Conservation (phyloP, 305 asterid species). For the Solanum hybrid region DNA sequence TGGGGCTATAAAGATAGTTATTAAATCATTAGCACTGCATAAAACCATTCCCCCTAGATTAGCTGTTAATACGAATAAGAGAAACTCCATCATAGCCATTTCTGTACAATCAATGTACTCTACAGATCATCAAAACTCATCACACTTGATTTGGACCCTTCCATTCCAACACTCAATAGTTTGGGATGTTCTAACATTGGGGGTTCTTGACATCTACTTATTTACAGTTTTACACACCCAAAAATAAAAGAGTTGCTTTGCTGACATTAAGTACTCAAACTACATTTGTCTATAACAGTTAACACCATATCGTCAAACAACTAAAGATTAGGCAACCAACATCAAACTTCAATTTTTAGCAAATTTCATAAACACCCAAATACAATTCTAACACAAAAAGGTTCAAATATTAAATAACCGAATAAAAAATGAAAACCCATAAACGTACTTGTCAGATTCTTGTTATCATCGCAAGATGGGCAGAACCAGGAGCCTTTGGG, state of each 20-base stretch:
- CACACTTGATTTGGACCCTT: not conserved
- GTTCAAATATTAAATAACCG: not conserved
- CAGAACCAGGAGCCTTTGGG: slow-evolving; percentile 81
- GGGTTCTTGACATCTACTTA: not conserved
- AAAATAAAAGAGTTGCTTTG: not conserved
- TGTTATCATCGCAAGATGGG: slow-evolving; percentile 37
- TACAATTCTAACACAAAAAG: not conserved
- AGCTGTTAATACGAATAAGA: not conserved
- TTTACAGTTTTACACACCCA: not conserved
- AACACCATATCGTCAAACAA: not conserved
- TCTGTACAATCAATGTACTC: not conserved
- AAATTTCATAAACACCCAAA: not conserved
- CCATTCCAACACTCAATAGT: not conserved
- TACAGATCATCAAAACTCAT: not conserved
- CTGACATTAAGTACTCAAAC: not conserved
- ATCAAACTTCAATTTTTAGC: not conserved
- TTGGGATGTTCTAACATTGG: not conserved
- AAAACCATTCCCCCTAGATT: not conserved
- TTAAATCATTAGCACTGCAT: not conserved
- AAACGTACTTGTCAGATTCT: slow-evolving; percentile 28
- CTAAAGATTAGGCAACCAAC: not conserved
- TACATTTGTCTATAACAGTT: not conserved
- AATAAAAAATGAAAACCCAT: not conserved
- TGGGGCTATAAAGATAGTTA: not conserved
- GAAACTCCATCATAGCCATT: not conserved